Evolutionary conservation across 2,329 filamentous ascomycete genomes (phyloP).

Genomic region (Cyphellophora europaea): DNA sequence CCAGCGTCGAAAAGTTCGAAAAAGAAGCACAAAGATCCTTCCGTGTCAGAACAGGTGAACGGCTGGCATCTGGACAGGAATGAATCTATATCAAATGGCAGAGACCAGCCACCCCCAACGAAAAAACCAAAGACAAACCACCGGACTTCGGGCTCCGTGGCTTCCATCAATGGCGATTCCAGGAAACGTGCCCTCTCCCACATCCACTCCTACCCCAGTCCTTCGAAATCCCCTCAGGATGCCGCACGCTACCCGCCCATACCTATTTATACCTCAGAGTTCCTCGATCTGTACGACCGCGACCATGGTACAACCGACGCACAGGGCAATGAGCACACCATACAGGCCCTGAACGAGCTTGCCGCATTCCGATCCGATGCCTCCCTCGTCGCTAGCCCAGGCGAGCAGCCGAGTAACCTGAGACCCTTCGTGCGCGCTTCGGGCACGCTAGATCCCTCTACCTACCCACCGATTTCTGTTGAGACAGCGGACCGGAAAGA

Average conservation of each 20-base stretch:
- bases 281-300: constrained; percentile 64
- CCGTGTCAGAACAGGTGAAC: constrained; percentile 54
- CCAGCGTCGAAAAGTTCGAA: constrained; percentile 72
- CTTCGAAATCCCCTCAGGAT: constrained; percentile 51
- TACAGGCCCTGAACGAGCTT: constrained; percentile 65
- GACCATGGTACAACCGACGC: constrained; percentile 41
- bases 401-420: constrained; percentile 42
- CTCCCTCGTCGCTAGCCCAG: constrained; percentile 55
- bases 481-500: constrained; percentile 43
- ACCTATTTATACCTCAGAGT: constrained; percentile 65
- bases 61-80: constrained; percentile 51
- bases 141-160: constrained; percentile 66
- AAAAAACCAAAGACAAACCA: constrained; percentile 81
- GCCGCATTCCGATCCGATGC: constrained; percentile 71
- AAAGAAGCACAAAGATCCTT: constrained; percentile 68
- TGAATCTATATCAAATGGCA: constrained; percentile 42
- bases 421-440: constrained; percentile 63
- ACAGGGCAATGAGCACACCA: constrained; percentile 66
- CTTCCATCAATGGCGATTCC: constrained; percentile 52
- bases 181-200: constrained; percentile 53
- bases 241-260: constrained; percentile 52
- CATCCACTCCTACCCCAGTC: constrained; percentile 57
- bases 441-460: constrained; percentile 43
- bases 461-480: constrained; percentile 42
- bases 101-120: constrained; percentile 50